Base-by-base conservation (phyloP, 306 rosid species). In the Vigna unguiculata region DNA sequence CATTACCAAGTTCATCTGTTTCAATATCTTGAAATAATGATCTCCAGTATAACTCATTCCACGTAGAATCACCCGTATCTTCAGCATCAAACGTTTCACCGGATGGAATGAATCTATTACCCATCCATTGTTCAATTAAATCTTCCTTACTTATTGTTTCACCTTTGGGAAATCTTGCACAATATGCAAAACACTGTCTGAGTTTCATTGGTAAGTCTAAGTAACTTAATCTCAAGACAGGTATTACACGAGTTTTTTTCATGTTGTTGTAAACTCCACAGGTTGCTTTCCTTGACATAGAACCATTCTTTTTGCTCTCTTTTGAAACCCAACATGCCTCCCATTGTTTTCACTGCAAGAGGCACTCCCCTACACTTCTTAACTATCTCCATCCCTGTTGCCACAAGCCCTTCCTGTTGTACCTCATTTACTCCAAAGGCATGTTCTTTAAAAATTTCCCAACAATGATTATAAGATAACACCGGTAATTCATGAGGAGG, bases 401-500 rank as follows among this genome's bases (percentile, higher is more conserved):
- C 47, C 15, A 10, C 47, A 43, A 43, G 47, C 15, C 1, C 15
- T 43, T 0, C 15, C 47, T 11, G 47, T 43, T 43, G 4, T 43
- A 43, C 47, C 47, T 43, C 15, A 1, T 43, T 43, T 43, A 0
- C 15, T 43, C 47, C 47, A 43, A 43, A 43, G 4, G 15, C 47
- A 10, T 4, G 47, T 0, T 3, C 1, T 10, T 43, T 11, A 22
- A 84, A 84, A 17, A 87, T 5, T 6, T 19, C 43, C 88, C 84
- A 84, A 24, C 88, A 75, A 46, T 81, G 81, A 9, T 78, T 16
- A 3, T 77, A 16, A 2, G 85, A 77, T 41, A 88, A 73, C 20
- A 12, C 1, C 10, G 62, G 28, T 47, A 88, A 13, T 1, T 19
- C 19, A 66, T 76, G 72, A 57, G 64, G 51, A 2, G 68, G 52